These are phyloP conservation scores for Xylaria sp. DNA, from an alignment of 2,329 filamentous ascomycete genomes.

Conservation along the genomic window DNA sequence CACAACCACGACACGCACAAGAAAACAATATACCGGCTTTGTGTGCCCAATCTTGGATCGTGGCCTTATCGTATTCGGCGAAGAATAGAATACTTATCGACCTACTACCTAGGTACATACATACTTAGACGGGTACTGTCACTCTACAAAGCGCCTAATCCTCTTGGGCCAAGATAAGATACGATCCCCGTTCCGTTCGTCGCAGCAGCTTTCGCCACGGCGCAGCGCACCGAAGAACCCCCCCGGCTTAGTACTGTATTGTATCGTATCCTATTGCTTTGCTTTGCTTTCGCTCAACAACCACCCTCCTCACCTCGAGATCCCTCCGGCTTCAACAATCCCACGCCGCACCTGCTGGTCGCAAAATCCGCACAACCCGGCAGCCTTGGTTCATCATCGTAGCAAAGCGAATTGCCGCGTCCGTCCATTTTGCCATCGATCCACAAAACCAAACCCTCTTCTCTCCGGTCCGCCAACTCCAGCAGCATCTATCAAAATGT, in stretches of 20 bases:
- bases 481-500: constrained; percentile 69
- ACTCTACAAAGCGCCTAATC: not conserved
- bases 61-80: not conserved
- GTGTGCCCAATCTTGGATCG: not conserved
- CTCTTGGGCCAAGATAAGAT: constrained; percentile 12
- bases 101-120: no score
- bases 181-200: constrained; percentile 12
- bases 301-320: not conserved
- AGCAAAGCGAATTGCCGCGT: not conserved
- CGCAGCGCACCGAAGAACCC: constrained; percentile 15
- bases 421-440: constrained; percentile 1
- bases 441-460: constrained; percentile 18
- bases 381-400: not conserved
- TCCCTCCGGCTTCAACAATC: not conserved
- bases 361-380: constrained; percentile 17
- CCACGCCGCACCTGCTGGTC: not conserved
- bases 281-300: constrained; percentile 1
- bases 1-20: constrained; percentile 32
- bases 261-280: no score
- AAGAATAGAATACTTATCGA: not conserved
- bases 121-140: no score
- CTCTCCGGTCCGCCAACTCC: constrained; percentile 16
- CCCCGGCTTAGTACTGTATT: not conserved
- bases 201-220: constrained; percentile 18
- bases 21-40: constrained; percentile 25